These are phyloP conservation scores for Thozetella sp. DNA, from an alignment of 495 filamentous ascomycete species.

Conservation along the genomic window DNA sequence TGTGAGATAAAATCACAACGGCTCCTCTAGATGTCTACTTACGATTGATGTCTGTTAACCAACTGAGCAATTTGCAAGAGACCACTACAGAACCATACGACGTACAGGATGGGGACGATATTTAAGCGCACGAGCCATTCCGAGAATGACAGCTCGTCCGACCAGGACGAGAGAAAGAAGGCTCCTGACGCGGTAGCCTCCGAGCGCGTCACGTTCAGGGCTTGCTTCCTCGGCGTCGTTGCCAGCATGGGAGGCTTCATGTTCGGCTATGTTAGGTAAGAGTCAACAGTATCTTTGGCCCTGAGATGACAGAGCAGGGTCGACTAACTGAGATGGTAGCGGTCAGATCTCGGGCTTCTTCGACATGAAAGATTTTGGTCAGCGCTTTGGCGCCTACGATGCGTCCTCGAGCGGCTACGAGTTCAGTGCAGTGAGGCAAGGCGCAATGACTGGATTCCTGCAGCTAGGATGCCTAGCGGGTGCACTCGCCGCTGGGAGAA, in stretches of 20 bases:
- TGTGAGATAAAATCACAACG: too few species aligned
- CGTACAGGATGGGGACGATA: not conserved
- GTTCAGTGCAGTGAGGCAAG: conserved; percentile 52
- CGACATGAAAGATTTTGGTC: conserved; percentile 56
- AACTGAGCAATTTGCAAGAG: not conserved
- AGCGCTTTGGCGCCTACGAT: conserved; percentile 44
- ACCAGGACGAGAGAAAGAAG: not conserved
- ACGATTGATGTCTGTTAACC: too few species aligned
- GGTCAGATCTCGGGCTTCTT: conserved; percentile 59
- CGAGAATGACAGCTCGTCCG: not conserved
- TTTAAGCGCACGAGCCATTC: not conserved
- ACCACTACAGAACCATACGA: not conserved
- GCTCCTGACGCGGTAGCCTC: not conserved
- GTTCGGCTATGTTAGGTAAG: conserved; percentile 73
- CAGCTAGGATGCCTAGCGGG: conserved; percentile 72
- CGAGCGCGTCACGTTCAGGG: conserved; percentile 30
- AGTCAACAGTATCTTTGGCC: conserved; percentile 16
- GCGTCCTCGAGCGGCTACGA: conserved; percentile 22
- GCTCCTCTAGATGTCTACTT: too few species aligned
- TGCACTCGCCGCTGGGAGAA: conserved; percentile 63
- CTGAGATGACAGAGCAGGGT: not conserved
- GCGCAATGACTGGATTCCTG: conserved; percentile 58
- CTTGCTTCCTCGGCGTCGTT: conserved; percentile 41
- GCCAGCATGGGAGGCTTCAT: conserved; percentile 79
- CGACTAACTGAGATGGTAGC: conserved; percentile 11